Conservation (phyloP, 2,329 filamentous ascomycete species). For the Aspergillus quadrilineatus region DNA sequence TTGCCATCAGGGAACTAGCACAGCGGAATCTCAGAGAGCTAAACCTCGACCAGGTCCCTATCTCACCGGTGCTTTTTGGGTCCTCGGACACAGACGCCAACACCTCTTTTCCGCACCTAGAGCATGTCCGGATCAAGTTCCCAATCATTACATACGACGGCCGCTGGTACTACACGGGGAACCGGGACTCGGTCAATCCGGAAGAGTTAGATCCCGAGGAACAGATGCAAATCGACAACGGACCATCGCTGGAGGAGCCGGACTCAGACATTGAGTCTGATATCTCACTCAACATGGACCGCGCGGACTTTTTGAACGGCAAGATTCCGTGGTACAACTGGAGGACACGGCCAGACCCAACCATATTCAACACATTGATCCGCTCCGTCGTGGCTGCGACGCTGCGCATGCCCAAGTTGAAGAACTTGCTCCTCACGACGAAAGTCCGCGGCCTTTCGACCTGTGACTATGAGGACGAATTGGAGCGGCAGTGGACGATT, state of each 20-base stretch:
- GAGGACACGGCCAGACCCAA: background rate
- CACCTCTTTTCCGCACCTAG: background rate
- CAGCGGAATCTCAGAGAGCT: background rate
- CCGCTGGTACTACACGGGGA: conserved; percentile 5
- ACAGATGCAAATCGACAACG: background rate
- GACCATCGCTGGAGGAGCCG: too few species aligned
- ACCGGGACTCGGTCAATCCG: background rate
- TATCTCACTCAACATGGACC: too few species aligned
- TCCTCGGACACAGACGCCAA: background rate
- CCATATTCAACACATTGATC: conserved; percentile 2
- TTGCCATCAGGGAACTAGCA: background rate
- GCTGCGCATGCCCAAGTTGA: background rate
- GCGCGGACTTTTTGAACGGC: background rate
- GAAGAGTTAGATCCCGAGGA: too few species aligned
- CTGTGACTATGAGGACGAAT: too few species aligned
- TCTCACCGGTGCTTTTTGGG: background rate
- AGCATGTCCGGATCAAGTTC: background rate
- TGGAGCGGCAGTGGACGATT: background rate
- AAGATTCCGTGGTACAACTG: background rate
- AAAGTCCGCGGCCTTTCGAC: too few species aligned
- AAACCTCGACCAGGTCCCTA: background rate
- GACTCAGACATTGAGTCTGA: too few species aligned
- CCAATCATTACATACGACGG: conserved; percentile 1
- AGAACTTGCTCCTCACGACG: background rate
- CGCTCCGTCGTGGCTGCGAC: background rate